phyloP scores from a whole-genome alignment of 2,329 filamentous ascomycete species.

The Alternaria novae-zelandiae region DNA sequence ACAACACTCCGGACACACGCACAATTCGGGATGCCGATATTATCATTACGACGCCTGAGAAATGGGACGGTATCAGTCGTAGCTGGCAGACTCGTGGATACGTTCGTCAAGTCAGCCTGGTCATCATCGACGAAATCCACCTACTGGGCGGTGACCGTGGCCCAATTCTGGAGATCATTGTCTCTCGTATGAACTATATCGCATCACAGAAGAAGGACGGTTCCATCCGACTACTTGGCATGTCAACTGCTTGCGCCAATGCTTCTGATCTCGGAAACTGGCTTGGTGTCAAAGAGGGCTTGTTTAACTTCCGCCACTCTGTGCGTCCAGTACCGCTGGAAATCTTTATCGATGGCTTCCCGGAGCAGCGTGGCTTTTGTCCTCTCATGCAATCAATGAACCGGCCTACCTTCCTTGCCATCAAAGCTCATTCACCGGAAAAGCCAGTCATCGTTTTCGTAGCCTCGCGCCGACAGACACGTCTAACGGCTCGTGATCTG shows the following conservation, averaged over 20 bases:
- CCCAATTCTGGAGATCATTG: constrained; percentile 98
- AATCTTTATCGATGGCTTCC: constrained; percentile 97
- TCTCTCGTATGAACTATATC: constrained; percentile 94
- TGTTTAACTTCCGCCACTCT: constrained; percentile 98
- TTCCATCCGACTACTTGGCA: constrained; percentile 88
- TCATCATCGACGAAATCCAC: constrained; percentile 99
- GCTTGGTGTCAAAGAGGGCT: constrained; percentile 91
- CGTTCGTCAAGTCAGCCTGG: constrained; percentile 89
- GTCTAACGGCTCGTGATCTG: constrained; percentile 91
- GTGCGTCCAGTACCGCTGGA: constrained; percentile 95
- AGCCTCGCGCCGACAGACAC: constrained; percentile 90
- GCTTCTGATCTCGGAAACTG: constrained; percentile 93
- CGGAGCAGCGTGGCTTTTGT: constrained; percentile 92
- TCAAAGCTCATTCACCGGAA: constrained; percentile 93
- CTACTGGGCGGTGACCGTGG: constrained; percentile 94
- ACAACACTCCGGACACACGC: constrained; percentile 95
- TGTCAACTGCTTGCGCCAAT: constrained; percentile 98
- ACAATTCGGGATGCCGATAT: constrained; percentile 96
- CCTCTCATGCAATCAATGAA: constrained; percentile 99
- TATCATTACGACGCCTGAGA: constrained; percentile 99
- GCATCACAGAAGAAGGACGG: constrained; percentile 86
- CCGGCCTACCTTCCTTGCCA: constrained; percentile 90
- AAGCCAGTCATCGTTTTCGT: constrained; percentile 99
- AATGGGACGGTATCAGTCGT: constrained; percentile 99
- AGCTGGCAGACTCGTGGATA: constrained; percentile 98